phyloP scores from a whole-genome alignment of 106 monocot species.

The Iris macrosiphon region DNA sequence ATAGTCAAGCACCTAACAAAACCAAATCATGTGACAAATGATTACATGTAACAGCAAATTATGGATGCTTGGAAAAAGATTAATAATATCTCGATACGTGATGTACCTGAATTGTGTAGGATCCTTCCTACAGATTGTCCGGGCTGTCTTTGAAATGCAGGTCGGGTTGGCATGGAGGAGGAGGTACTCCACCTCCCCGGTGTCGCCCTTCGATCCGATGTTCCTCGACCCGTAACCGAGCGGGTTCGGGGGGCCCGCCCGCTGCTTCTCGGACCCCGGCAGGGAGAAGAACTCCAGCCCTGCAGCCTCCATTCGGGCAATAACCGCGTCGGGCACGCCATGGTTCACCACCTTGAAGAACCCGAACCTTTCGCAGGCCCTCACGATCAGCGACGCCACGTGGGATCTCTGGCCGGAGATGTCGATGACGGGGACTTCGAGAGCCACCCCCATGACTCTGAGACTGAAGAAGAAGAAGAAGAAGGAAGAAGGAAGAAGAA shows the following conservation, averaged over 20 bases:
- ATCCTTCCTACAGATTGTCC: slow-evolving; percentile 26
- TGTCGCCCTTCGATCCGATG: slow-evolving; percentile 62
- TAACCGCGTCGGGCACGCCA: slow-evolving; percentile 23
- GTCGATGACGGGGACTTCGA: slow-evolving; percentile 38
- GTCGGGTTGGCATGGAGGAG: slow-evolving; percentile 52
- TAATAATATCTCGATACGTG: no score
- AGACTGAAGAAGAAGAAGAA: no score
- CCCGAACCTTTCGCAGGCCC: slow-evolving; percentile 50
- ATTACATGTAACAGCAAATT: not conserved
- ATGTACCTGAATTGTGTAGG: slow-evolving; percentile 50
- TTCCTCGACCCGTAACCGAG: slow-evolving; percentile 56
- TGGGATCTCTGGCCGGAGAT: slow-evolving; percentile 7
- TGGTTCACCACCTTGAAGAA: slow-evolving; percentile 80
- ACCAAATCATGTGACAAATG: no score
- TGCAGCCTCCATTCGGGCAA: slow-evolving; percentile 30
- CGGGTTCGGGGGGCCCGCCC: slow-evolving; percentile 53
- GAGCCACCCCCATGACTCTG: no score
- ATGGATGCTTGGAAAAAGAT: not conserved
- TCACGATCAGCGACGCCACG: slow-evolving; percentile 20
- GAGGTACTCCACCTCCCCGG: slow-evolving; percentile 79
- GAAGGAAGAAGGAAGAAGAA: no score
- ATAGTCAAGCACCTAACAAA: no score
- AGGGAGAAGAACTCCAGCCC: slow-evolving; percentile 42
- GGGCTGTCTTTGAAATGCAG: slow-evolving; percentile 30
- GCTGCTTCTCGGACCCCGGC: slow-evolving; percentile 36